Conservation (phyloP, 805 yeast genomes). For the Nakazawaea pomicola region DNA sequence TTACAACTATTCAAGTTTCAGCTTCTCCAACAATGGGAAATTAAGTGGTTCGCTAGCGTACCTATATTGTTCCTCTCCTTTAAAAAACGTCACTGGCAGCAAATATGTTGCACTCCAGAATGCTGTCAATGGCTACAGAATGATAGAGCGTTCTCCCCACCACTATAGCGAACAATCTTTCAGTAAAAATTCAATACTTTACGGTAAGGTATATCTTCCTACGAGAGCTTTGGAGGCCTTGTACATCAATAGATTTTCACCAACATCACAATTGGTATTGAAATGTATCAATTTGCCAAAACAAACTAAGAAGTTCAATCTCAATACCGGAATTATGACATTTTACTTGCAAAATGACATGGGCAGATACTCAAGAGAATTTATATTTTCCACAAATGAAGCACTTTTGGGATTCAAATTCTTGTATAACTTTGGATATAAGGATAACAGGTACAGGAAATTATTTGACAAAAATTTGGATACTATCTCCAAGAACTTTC, state of each 20-base stretch:
- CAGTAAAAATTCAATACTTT: slow-evolving; percentile 44
- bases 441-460: slow-evolving; percentile 5
- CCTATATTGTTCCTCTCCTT: slow-evolving; percentile 60
- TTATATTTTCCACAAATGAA: slow-evolving; percentile 79
- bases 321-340: slow-evolving; percentile 46
- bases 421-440: slow-evolving; percentile 56
- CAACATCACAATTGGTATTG: slow-evolving; percentile 57
- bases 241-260: slow-evolving; percentile 59
- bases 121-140: slow-evolving; percentile 63
- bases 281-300: slow-evolving; percentile 66
- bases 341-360: slow-evolving; percentile 66
- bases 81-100: slow-evolving; percentile 48
- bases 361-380: slow-evolving; percentile 62
- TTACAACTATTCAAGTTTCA: slow-evolving; percentile 66
- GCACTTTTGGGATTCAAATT: slow-evolving; percentile 76
- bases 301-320: slow-evolving; percentile 20
- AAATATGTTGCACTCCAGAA: slow-evolving; percentile 54
- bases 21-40: slow-evolving; percentile 55
- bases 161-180: not conserved
- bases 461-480: slow-evolving; percentile 8
- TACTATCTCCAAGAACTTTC: slow-evolving; percentile 6
- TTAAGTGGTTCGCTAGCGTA: slow-evolving; percentile 84
- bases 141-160: slow-evolving; percentile 39
- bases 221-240: slow-evolving; percentile 84
- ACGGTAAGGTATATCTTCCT: slow-evolving; percentile 88